Evolutionary conservation across 116 monocot species (phyloP).

Genomic region (Papilionanthe hybrid): DNA sequence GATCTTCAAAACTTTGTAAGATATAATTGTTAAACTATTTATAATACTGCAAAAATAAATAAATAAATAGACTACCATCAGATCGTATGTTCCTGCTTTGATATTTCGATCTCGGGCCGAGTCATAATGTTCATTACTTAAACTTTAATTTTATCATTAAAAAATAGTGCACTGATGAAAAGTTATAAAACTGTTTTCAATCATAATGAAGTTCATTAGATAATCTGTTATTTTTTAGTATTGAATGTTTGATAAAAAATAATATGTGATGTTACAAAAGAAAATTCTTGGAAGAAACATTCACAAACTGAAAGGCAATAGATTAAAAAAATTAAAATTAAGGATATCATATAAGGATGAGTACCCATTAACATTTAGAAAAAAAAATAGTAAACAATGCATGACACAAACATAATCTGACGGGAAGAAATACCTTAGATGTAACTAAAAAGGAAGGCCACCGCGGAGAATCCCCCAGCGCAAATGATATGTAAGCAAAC

Average conservation of each 20-base stretch:
- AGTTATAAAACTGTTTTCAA: background rate
- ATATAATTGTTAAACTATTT: too few relatives aligned
- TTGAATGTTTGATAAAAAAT: background rate
- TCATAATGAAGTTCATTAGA: background rate
- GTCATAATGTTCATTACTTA: background rate
- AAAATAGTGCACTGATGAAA: background rate
- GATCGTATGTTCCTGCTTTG: too few relatives aligned
- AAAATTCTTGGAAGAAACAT: background rate
- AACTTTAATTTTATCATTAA: background rate
- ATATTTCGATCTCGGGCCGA: too few relatives aligned
- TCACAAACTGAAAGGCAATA: background rate
- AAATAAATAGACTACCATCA: too few relatives aligned
- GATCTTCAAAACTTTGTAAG: too few relatives aligned
- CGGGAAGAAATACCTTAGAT: constrained; percentile 65
- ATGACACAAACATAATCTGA: background rate
- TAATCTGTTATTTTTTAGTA: background rate
- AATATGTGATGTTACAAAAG: background rate
- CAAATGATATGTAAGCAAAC: constrained; percentile 91
- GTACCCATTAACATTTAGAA: background rate
- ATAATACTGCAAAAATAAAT: too few relatives aligned
- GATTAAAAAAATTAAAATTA: background rate
- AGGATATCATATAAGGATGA: background rate
- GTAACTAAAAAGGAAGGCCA: constrained; percentile 61
- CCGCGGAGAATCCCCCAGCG: constrained; percentile 53
- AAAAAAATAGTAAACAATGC: background rate